Evolutionary conservation across 2,329 filamentous ascomycete species (phyloP).

Genomic region (Colletotrichum graminicola): DNA sequence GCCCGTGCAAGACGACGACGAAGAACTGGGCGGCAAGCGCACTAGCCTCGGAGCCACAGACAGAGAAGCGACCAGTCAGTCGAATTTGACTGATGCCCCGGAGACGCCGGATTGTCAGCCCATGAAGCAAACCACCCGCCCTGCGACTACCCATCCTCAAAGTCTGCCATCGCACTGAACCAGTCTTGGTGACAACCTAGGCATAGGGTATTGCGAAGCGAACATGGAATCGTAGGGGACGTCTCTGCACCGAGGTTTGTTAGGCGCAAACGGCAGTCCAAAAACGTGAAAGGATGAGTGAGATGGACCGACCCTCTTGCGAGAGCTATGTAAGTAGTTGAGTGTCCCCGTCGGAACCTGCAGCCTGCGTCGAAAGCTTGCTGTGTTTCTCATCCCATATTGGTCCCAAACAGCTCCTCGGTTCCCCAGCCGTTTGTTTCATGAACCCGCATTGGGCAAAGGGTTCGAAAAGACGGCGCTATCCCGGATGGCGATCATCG

Average conservation of each 20-base stretch:
- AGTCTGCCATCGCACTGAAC: background rate
- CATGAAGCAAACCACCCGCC: background rate
- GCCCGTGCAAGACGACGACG: slow-evolving; percentile 5
- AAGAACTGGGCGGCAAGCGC: slow-evolving; percentile 14
- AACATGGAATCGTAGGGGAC: background rate
- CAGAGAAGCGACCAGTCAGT: background rate
- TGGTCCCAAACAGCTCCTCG: background rate
- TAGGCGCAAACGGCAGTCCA: background rate
- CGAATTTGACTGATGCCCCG: background rate
- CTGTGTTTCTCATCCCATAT: slow-evolving; percentile 33
- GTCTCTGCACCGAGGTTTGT: background rate
- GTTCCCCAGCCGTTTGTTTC: slow-evolving; percentile 31
- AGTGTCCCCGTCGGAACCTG: background rate
- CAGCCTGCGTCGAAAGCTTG: slow-evolving; percentile 29
- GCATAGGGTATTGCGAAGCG: background rate
- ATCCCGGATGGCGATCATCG: slow-evolving; percentile 36
- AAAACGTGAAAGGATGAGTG: slow-evolving; percentile 3
- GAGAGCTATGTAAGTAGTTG: background rate
- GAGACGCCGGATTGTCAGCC: background rate
- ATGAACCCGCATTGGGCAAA: slow-evolving; percentile 31
- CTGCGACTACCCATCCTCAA: background rate
- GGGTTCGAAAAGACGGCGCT: slow-evolving; percentile 29
- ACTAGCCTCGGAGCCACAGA: background rate
- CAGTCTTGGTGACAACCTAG: background rate
- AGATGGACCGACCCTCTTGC: slow-evolving; percentile 10